A percentile compares a stretch with the other conserved stretches of the same genome.
Conservation (phyloP, 352 stramenopile genomes). For the Globisporangium nunn region DNA sequence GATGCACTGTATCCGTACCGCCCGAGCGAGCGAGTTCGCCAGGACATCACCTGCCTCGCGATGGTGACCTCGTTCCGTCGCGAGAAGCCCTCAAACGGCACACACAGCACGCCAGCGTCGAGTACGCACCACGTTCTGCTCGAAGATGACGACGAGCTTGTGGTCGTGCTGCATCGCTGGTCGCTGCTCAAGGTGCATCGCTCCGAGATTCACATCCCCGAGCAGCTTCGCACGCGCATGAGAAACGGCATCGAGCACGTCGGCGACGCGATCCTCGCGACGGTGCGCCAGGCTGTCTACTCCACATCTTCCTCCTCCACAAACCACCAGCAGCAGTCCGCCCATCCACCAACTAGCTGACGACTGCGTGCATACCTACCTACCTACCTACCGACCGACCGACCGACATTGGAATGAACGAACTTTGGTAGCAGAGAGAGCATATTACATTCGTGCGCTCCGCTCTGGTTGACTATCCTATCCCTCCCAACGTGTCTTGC, state of each 20-base stretch:
- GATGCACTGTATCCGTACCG: slow-evolving; percentile 14
- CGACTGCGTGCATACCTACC: neutral
- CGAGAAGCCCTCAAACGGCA: slow-evolving; percentile 3
- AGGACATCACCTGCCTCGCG: slow-evolving; percentile 12
- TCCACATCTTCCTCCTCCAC: neutral
- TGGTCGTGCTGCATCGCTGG: slow-evolving; percentile 15
- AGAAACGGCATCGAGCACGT: slow-evolving; percentile 7
- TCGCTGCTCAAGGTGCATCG: slow-evolving; percentile 10
- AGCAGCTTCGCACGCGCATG: slow-evolving; percentile 9
- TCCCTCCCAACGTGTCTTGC: no score
- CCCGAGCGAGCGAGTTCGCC: slow-evolving; percentile 9
- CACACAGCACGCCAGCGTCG: neutral
- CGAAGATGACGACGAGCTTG: slow-evolving; percentile 8
- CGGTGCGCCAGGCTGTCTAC: slow-evolving; percentile 6
- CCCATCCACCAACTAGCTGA: neutral
- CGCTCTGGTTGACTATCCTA: no score
- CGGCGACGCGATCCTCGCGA: slow-evolving; percentile 10
- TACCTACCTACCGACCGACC: no score
- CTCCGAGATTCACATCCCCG: slow-evolving; percentile 3
- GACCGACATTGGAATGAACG: no score
- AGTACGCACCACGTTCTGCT: neutral
- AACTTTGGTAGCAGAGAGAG: no score
- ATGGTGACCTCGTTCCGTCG: slow-evolving; percentile 11
- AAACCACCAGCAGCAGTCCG: no score
- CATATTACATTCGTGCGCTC: no score